Evolutionary conservation across 2,329 filamentous ascomycete species (phyloP).

Genomic region (Neonectria coccinea): DNA sequence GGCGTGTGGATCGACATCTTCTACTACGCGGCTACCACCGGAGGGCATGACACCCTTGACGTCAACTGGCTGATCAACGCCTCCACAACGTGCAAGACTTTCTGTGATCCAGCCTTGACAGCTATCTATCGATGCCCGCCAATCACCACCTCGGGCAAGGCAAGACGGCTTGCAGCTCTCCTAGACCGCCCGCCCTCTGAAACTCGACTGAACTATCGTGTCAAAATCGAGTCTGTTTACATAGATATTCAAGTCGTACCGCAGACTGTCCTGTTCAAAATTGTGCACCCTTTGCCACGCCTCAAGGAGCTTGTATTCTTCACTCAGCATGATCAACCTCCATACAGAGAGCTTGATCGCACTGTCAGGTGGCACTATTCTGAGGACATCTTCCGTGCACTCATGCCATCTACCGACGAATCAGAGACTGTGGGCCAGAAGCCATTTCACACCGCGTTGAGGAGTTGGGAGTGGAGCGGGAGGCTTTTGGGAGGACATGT

Average conservation of each 20-base stretch:
- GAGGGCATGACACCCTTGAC: slow-evolving; percentile 55
- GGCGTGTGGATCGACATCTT: slow-evolving; percentile 78
- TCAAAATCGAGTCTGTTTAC: slow-evolving; percentile 77
- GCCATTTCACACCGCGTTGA: slow-evolving; percentile 52
- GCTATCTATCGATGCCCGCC: slow-evolving; percentile 78
- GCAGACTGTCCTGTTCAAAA: slow-evolving; percentile 54
- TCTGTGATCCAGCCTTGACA: slow-evolving; percentile 78
- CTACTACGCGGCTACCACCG: slow-evolving; percentile 69
- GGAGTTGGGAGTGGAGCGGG: slow-evolving; percentile 72
- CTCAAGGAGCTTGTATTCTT: slow-evolving; percentile 78
- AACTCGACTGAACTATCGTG: slow-evolving; percentile 72
- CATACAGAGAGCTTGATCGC: slow-evolving; percentile 69
- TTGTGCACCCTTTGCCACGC: slow-evolving; percentile 74
- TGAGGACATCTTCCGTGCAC: slow-evolving; percentile 70
- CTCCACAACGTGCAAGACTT: slow-evolving; percentile 71
- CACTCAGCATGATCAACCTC: slow-evolving; percentile 75
- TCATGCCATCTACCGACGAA: slow-evolving; percentile 64
- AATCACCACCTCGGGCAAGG: slow-evolving; percentile 62
- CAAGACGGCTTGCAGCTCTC: slow-evolving; percentile 60
- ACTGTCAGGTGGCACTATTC: slow-evolving; percentile 78
- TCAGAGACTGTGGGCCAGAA: slow-evolving; percentile 50
- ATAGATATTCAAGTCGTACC: slow-evolving; percentile 76
- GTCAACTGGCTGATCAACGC: slow-evolving; percentile 74
- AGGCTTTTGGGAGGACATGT: slow-evolving; percentile 62
- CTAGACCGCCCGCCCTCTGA: slow-evolving; percentile 65